phyloP scores from a whole-genome alignment of 163 green algal genomes.

The Chloroidium sp. region DNA sequence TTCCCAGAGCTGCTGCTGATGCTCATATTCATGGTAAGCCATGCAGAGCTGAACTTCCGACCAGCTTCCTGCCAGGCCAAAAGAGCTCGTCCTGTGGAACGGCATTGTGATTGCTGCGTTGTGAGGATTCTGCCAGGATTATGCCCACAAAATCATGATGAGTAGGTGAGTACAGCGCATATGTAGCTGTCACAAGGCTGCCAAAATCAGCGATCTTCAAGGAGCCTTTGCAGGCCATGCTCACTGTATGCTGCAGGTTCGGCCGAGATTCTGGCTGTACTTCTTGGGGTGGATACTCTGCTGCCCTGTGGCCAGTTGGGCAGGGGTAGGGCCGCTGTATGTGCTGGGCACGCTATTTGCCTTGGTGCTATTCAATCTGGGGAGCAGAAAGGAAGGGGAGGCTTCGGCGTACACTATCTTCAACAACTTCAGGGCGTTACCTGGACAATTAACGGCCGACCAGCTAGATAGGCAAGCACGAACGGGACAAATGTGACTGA shows the following conservation, averaged over 20 bases:
- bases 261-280: neutral
- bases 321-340: constrained; percentile 16
- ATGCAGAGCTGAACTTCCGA: too few relatives aligned
- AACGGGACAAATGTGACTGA: constrained; percentile 29
- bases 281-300: constrained; percentile 4
- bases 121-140: too few relatives aligned
- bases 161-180: too few relatives aligned
- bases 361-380: constrained; percentile 52
- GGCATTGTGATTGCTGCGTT: too few relatives aligned
- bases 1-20: neutral
- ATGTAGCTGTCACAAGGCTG: too few relatives aligned
- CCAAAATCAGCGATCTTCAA: too few relatives aligned
- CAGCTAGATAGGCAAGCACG: constrained; percentile 55
- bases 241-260: neutral
- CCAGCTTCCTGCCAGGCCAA: too few relatives aligned
- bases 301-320: neutral
- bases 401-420: constrained; percentile 60
- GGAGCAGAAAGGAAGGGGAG: constrained; percentile 39
- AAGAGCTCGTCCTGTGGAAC: too few relatives aligned
- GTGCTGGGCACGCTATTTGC: constrained; percentile 28
- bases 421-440: constrained; percentile 48
- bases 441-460: constrained; percentile 56
- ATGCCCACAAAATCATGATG: too few relatives aligned
- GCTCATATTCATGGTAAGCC: neutral
- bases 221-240: neutral